Evolutionary conservation across 306 rosid species (phyloP), one percentile per base, ranked within the genome.

Genomic region (Sechiopsis laciniata): DNA sequence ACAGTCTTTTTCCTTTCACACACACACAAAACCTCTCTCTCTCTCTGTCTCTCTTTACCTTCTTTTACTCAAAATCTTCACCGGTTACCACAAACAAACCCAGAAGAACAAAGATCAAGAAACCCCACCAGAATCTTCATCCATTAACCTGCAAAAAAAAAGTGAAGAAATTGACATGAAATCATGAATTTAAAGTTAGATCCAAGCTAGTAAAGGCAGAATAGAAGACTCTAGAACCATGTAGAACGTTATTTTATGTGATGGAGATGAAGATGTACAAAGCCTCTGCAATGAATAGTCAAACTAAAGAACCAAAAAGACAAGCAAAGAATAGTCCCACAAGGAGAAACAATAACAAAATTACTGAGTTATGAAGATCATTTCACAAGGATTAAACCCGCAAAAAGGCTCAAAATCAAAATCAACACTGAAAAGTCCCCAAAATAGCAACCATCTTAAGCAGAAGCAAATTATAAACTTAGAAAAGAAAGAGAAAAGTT

Each of bases 211-310:
- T 59, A 63, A 8, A 62, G 73, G 64, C 78, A 65, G 65, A 51
- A 53, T 45, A 24, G 70, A 63, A 78, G 81, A 55, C 50, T 67
- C 74, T 9, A 76, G 79, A 80, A 60, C 17, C 51, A 12, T 7
- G 55, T 10, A 74, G 66, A 79, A 71, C 80, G 85, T 85, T 83
- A 85, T 85, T 85, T 85, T 79, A 85, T 85, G 89, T 83, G 83
- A 72, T 11, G 79, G 46, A 73, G 73, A 60, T 24, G 82, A 82
- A 65, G 37, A 62, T 26, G n/a, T 42, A 51, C 3, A 61, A 73
- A 72, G 79, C 78, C 56, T 40, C 60, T 50, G 68, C 4, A 19
- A 22, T 45, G 51, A 40, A 71, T 76, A 8, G 69, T 35, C 42
- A 78, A 80, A 59, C 75, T 70, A 73, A 82, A 64, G 79, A 73